Base-by-base conservation (phyloP, 352 stramenopile genomes). In the Phytopythium mirpurense region DNA sequence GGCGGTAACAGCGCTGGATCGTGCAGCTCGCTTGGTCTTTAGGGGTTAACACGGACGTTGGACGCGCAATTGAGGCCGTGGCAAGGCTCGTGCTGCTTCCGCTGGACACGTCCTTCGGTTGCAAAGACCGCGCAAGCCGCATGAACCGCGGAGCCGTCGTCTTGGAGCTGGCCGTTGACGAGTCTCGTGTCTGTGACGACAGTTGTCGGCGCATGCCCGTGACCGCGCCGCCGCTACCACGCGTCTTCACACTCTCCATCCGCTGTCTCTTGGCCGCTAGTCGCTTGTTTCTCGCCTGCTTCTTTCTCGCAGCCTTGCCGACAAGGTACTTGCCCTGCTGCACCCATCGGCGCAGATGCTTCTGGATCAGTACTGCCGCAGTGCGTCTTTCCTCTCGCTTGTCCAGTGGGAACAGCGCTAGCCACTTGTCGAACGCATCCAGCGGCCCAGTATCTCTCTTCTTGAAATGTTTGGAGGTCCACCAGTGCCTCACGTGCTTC, bases 291-390 rank as follows among this genome's bases (percentile, higher is more conserved):
- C 60, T 52, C 23, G 63, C 64, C 0, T 64, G 36, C 40, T 85
- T 86, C 36, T 68, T 64, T 18, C 40, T 46, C 19, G 65, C 51
- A 16, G 52, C 59, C 15, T 53, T 55, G 21, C 44, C 46, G 54
- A 72, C 67, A 1, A 63, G 26, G 35, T 76, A 84, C 44, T 69
- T 60, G n/a, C 65, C 66, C 47, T 81, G 73, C 23, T 72, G 60
- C 11, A 76, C 57, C 73, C 75, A 88, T 4, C 73, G 53, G 2
- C 58, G 59, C 11, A 83, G 51, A 7, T 83, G 56, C 40, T 72
- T 78, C 24, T 88, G 78, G 31, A 88, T 78, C 5, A 59, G 16
- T 7, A 78, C 18, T 5, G 70, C 67, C 0, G 66, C 67, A 18
- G 24, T 11, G n/a, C 42, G 43, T 5, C 51, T 57, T 1, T 48